Conservation (phyloP, 352 stramenopile species). For the Globisporangium recalcitrans region DNA sequence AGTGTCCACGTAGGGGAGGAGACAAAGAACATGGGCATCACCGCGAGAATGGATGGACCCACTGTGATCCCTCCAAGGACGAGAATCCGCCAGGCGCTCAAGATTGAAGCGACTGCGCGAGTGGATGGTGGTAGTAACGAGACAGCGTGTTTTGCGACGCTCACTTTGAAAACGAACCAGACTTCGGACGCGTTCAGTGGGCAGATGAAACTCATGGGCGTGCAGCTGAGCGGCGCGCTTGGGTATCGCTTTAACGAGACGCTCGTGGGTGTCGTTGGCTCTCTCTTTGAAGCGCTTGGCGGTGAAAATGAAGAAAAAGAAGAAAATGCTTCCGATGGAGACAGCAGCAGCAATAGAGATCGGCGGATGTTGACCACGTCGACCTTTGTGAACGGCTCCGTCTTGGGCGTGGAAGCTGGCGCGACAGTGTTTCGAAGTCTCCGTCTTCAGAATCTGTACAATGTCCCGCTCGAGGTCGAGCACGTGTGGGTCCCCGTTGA, state of each 20-base stretch:
- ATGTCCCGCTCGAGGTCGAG: constrained; percentile 36
- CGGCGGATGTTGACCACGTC: not conserved
- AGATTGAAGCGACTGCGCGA: constrained; percentile 18
- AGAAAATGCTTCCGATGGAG: not conserved
- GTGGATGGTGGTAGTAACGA: not conserved
- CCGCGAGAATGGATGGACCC: constrained; percentile 24
- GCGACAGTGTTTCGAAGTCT: not conserved
- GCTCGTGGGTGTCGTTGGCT: constrained; percentile 16
- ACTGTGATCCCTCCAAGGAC: constrained; percentile 32
- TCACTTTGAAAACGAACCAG: constrained; percentile 39
- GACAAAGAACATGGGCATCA: constrained; percentile 27
- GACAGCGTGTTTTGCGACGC: constrained; percentile 16
- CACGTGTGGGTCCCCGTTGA: constrained; percentile 27
- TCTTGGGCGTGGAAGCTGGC: constrained; percentile 14
- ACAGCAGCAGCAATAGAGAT: not conserved
- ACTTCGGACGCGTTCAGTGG: constrained; percentile 8
- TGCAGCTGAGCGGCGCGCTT: constrained; percentile 24
- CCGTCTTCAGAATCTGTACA: constrained; percentile 30
- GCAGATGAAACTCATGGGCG: constrained; percentile 25
- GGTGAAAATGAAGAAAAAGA: constrained; percentile 4
- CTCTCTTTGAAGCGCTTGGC: not conserved
- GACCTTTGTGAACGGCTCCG: constrained; percentile 7
- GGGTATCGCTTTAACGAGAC: constrained; percentile 27
- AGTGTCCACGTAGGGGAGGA: constrained; percentile 25
- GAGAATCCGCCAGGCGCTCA: constrained; percentile 27